Conservation (phyloP, 495 filamentous ascomycete genomes). For the Hypoxylon subgilvum region DNA sequence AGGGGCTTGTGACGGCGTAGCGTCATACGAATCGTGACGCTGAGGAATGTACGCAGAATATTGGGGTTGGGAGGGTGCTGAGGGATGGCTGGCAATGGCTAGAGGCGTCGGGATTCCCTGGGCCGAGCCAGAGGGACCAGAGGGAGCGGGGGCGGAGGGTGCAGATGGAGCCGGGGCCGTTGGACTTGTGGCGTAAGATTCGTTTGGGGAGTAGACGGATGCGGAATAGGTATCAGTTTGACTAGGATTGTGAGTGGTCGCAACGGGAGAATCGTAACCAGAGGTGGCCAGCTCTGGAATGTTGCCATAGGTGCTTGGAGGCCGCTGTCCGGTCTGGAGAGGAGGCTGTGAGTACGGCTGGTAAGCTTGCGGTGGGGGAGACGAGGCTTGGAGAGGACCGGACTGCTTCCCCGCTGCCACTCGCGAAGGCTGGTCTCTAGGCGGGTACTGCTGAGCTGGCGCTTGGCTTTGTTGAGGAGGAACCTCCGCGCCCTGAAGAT, state of each 20-base stretch:
- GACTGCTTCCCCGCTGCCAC: conserved; percentile 52
- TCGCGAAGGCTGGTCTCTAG: conserved; percentile 52
- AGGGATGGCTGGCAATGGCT: conserved; percentile 37
- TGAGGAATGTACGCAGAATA: conserved; percentile 53
- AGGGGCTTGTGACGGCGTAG: conserved; percentile 49
- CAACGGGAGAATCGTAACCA: conserved; percentile 79
- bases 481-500: conserved; percentile 54
- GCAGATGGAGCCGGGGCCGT: conserved; percentile 31
- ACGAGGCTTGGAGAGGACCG: conserved; percentile 54
- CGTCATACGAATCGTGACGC: conserved; percentile 46
- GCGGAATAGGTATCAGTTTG: conserved; percentile 61
- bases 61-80: conserved; percentile 44
- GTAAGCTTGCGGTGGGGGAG: conserved; percentile 48
- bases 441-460: conserved; percentile 44
- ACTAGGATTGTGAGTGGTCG: conserved; percentile 58
- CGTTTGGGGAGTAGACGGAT: conserved; percentile 65
- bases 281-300: conserved; percentile 88
- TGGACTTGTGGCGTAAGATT: conserved; percentile 53
- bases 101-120: conserved; percentile 39
- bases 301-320: conserved; percentile 75
- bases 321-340: conserved; percentile 56
- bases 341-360: conserved; percentile 52
- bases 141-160: conserved; percentile 33
- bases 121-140: conserved; percentile 37
- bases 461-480: conserved; percentile 44